Percentiles rank a stretch among this genome's conserved stretches.
Conservation (phyloP, 1,284 basidiomycete genomes). For the Ganoderma lingzhi region DNA sequence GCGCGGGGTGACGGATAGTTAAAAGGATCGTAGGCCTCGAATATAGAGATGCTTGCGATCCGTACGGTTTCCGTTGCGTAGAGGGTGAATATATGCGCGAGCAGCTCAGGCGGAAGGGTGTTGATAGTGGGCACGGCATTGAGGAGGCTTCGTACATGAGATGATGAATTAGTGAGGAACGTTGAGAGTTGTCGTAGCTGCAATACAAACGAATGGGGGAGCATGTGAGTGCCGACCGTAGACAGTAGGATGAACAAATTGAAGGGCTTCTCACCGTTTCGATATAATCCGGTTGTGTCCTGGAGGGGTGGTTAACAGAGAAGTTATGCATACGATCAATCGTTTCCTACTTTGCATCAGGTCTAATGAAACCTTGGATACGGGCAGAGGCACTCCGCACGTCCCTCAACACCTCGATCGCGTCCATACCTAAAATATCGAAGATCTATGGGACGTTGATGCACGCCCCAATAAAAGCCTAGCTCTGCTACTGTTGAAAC, state of each 20-base stretch:
- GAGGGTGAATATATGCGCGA: conserved; percentile 61
- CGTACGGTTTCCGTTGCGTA: conserved; percentile 47
- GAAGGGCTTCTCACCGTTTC: not conserved
- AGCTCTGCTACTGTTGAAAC: not conserved
- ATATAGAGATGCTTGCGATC: not conserved
- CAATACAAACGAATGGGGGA: not conserved
- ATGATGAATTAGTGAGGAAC: not conserved
- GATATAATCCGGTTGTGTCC: not conserved
- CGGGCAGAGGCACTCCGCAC: not conserved
- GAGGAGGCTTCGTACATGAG: conserved; percentile 12
- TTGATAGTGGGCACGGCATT: conserved; percentile 45
- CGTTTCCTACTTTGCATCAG: not conserved
- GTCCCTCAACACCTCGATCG: conserved; percentile 1
- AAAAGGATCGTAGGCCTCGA: not conserved
- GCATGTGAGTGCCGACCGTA: not conserved
- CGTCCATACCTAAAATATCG: not conserved
- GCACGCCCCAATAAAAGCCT: not conserved
- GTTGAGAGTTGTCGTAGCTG: conserved; percentile 9
- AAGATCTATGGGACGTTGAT: not conserved
- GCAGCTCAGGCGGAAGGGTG: conserved; percentile 60
- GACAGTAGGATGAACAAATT: too few species aligned
- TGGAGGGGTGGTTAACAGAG: not conserved
- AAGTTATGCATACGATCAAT: not conserved
- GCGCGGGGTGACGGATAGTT: conserved; percentile 38
- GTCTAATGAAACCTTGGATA: not conserved